Base-by-base conservation (phyloP, 805 yeast species). In the Cyberlindnera japonica region DNA sequence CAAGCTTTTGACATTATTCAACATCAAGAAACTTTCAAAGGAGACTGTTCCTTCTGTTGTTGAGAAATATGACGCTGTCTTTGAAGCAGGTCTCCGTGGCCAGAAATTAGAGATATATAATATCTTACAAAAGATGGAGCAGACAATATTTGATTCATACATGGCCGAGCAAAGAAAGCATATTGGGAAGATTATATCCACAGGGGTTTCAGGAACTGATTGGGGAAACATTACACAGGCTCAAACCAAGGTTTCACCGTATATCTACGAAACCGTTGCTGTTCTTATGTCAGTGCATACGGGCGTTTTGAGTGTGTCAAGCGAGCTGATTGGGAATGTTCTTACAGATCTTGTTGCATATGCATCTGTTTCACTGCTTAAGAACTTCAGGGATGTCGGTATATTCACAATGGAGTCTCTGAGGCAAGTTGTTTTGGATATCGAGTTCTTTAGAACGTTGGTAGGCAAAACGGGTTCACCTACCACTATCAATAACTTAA, bases 141-240 rank as follows among this genome's bases (percentile, higher is more conserved):
- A 64, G 11, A 71, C 74, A 1, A 64, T 83, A 5, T 79, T 80
- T 49, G 73, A 71, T 12, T 70, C 72, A 16, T 81, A 72, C 49
- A 61, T 77, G 36, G 67, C 70, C 6, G 72, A 70, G 36, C 72
- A 77, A 31, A 53, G 57, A 68, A 76, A 48, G 50, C 64, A 12
- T 49, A 61, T 38, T 42, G 74, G 29, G 62, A 67, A 58, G 34
- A 69, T 68, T 22, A 57, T 68, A n/a, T 58, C 61, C 40, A 56
- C 53, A 22, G 78, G 74, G 22, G 62, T 70, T 30, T 58, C 60
- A 32, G 60, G 53, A 37, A 55, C 61, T 7, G 70, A 71, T 43
- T 75, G 79, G 83, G 57, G 65, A 6, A 52, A 58, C 7, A 50
- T 57, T 24, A 42, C 55, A 6, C 53, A 64, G 6, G 53, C 50